A percentile compares a stretch with the other conserved stretches of the same genome.
Conservation (phyloP, 345 rosid species). For the Linum lewisii region DNA sequence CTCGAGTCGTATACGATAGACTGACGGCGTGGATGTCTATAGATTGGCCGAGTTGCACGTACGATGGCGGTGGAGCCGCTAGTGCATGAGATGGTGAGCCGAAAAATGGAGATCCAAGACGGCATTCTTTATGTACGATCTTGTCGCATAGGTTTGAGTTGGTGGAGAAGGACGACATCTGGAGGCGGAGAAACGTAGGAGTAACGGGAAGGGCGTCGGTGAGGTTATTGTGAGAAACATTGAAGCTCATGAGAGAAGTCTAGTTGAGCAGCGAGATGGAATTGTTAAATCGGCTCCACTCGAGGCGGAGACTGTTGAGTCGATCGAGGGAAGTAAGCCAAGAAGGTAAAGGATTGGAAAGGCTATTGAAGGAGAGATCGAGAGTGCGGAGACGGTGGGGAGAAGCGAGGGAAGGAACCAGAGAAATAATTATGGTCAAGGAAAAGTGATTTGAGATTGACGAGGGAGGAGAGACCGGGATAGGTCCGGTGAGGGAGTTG, state of each 20-base stretch:
- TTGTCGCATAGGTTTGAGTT: conserved; percentile 84
- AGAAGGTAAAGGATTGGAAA: conserved; percentile 48
- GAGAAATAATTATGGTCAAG: conserved; percentile 60
- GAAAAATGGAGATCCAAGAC: conserved; percentile 54
- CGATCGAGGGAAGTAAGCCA: conserved; percentile 32
- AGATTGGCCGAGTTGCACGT: conserved; percentile 32
- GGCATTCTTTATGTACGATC: conserved; percentile 74
- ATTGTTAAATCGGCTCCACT: conserved; percentile 51
- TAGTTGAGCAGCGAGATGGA: conserved; percentile 65
- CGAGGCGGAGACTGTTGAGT: conserved; percentile 51
- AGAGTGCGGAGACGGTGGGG: conserved; percentile 55
- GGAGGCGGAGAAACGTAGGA: conserved; percentile 42
- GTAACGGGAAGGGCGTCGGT: conserved; percentile 71
- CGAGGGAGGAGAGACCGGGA: conserved; percentile 59
- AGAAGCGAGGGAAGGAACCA: conserved; percentile 44
- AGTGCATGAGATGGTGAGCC: conserved; percentile 22
- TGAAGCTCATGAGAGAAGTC: conserved; percentile 54
- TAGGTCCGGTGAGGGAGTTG: conserved; percentile 63
- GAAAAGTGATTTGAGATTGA: conserved; percentile 64
- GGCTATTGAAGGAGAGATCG: conserved; percentile 59
- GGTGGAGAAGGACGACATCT: conserved; percentile 38
- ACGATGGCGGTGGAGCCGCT: conserved; percentile 35
- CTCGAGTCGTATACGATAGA: conserved; percentile 20
- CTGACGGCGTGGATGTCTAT: conserved; percentile 38
- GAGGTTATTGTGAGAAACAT: conserved; percentile 57